Base-by-base conservation (phyloP, 805 yeast genomes). In the Torulaspora maleeae region DNA sequence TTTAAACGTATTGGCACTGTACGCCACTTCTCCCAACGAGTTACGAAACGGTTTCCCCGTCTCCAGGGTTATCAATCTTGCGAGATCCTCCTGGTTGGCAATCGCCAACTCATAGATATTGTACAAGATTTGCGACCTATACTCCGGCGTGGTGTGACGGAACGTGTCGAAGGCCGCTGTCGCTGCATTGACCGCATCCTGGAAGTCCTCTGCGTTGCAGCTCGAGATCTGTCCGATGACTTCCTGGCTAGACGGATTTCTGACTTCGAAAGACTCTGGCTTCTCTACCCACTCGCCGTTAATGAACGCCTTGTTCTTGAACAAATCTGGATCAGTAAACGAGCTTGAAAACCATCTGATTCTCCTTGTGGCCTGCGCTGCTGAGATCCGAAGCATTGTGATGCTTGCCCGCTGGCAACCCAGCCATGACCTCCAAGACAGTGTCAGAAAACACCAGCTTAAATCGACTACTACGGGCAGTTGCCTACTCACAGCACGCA, bases 171-270 rank as follows among this genome's bases (percentile, higher is more conserved):
- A 87, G 9, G 96, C 96, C 33, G 70, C 73, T 51, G 76, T 72
- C 35, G 97, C 97, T 32, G 95, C 93, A 25, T 78, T 76, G 27
- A 91, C 95, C 13, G 98, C 98, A 44, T 67, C 49, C 55, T 87
- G 91, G 27, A 85, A 82, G 64, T 87, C 95, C 44, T 75, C 88
- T 41, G 71, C 80, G 47, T 76, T 72, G 49, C 84, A 85, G 65
- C 79, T 83, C 56, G 79, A 77, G 39, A 84, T 78, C 45, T 78
- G 78, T 50, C 82, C 73, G 51, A 83, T 75, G 47, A 75, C 76
- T 58, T 82, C 87, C 67, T 83, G 89, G 15, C 85, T 81, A 28
- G 86, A 76, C 27, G 88, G 88, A 54, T 79, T 75, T 37, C 77
- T 62, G 25, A 80, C 85, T 51, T 73, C 77, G 55, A 82, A 79